Evolutionary conservation across 257 asterid species (phyloP).

Genomic region (Forsythia viridissima): DNA sequence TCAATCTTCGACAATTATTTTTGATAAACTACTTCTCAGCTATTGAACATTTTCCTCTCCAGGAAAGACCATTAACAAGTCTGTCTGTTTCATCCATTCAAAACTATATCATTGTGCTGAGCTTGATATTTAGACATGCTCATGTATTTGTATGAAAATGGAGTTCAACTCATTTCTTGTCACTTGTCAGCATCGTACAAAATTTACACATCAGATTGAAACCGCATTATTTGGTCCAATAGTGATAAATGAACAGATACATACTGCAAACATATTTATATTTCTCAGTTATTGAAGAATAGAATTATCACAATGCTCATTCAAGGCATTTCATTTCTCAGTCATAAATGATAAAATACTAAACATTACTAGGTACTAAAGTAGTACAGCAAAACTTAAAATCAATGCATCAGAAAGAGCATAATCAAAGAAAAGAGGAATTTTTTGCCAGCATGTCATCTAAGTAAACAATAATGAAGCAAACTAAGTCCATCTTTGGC

Average conservation of each 20-base stretch:
- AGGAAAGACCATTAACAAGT: not conserved
- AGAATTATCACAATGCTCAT: not conserved
- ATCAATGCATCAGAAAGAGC: not conserved
- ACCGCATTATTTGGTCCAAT: not conserved
- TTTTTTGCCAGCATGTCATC: not conserved
- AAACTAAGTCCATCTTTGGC: not conserved
- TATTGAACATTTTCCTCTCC: not conserved
- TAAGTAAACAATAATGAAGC: not conserved
- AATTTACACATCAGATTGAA: not conserved
- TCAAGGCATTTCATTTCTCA: not conserved
- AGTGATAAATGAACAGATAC: not conserved
- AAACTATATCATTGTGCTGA: not conserved
- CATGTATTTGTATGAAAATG: not conserved
- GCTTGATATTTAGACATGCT: not conserved
- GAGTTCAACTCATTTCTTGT: not conserved
- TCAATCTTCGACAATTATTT: constrained; percentile 16
- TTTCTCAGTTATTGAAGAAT: not conserved
- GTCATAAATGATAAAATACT: not conserved
- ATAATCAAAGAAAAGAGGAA: not conserved
- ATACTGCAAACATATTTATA: not conserved
- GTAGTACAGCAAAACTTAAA: not conserved
- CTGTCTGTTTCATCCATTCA: not conserved
- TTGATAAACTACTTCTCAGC: not conserved
- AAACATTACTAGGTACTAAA: not conserved
- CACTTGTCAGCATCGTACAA: not conserved